phyloP scores from a whole-genome alignment of 2,329 filamentous ascomycete species.

The Cladosporium sphaerospermum region DNA sequence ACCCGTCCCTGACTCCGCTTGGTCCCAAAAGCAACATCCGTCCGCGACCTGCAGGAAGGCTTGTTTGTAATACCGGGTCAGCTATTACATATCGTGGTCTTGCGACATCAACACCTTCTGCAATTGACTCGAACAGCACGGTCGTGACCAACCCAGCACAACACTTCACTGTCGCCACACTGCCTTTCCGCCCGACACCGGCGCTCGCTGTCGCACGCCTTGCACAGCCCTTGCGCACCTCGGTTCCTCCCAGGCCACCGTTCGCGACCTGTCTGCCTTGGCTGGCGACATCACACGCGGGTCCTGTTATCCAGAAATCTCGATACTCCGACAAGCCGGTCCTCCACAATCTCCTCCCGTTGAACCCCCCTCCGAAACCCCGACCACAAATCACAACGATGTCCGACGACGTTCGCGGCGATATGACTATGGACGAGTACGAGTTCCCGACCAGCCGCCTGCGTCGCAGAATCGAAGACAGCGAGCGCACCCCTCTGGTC shows the following conservation, averaged over 20 bases:
- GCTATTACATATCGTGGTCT: background rate
- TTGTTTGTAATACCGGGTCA: constrained; percentile 6
- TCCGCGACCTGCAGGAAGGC: constrained; percentile 8
- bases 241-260: background rate
- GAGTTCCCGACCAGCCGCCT: constrained; percentile 57
- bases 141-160: background rate
- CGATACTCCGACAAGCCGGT: constrained; percentile 5
- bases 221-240: constrained; percentile 4
- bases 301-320: background rate
- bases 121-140: background rate
- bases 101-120: background rate
- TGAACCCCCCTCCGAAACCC: constrained; percentile 6
- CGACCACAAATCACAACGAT: constrained; percentile 18
- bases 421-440: constrained; percentile 45
- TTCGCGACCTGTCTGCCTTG: background rate
- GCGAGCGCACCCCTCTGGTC: constrained; percentile 56
- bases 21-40: constrained; percentile 7
- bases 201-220: constrained; percentile 1
- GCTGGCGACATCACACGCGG: background rate
- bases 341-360: constrained; percentile 10
- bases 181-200: constrained; percentile 8
- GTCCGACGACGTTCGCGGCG: constrained; percentile 19
- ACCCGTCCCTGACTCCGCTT: constrained; percentile 7
- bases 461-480: constrained; percentile 49
- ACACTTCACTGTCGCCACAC: background rate